A percentile compares a stretch with the other conserved stretches of the same genome.
Conservation (phyloP, 2,329 filamentous ascomycete genomes). For the Pezizomycotina sp. region DNA sequence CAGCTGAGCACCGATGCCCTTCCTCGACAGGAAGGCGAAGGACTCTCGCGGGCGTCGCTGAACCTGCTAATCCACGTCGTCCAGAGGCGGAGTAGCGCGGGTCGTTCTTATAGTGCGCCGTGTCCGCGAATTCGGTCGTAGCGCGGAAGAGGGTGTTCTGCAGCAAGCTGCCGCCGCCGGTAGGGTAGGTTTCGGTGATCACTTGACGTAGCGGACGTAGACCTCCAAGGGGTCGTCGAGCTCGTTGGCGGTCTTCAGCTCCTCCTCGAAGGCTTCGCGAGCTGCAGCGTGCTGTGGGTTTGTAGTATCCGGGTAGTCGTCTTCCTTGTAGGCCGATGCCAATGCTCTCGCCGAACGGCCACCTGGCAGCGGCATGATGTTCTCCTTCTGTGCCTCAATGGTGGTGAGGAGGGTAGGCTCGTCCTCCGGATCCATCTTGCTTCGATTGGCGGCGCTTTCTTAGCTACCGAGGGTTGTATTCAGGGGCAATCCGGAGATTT, state of each 20-base stretch:
- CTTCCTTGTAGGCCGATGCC: constrained; percentile 31
- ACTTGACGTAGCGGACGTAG: constrained; percentile 91
- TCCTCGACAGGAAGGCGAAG: constrained; percentile 77
- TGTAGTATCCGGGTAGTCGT: constrained; percentile 30
- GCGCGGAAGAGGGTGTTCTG: constrained; percentile 82
- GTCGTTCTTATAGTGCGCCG: constrained; percentile 82
- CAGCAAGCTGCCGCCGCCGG: constrained; percentile 79
- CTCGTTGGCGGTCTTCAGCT: constrained; percentile 66
- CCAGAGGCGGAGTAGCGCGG: constrained; percentile 84
- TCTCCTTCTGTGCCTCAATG: constrained; percentile 94
- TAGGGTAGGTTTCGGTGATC: constrained; percentile 89
- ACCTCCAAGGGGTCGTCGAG: constrained; percentile 90
- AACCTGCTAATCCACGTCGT: constrained; percentile 86
- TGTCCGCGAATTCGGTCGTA: constrained; percentile 75
- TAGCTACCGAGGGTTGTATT: too few relatives aligned
- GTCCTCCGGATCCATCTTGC: too few relatives aligned
- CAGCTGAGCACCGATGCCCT: constrained; percentile 69
- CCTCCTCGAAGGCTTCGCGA: constrained; percentile 38
- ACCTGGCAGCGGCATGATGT: constrained; percentile 82
- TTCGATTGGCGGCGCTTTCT: too few relatives aligned
- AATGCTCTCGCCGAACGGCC: constrained; percentile 80
- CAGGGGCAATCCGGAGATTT: too few relatives aligned
- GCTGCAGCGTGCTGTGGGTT: constrained; percentile 44
- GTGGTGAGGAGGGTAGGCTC: constrained; percentile 28
- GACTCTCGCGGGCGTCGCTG: constrained; percentile 81